These are phyloP conservation scores for Didymella segeticola DNA, from an alignment of 2,329 filamentous ascomycete species.

Conservation along the genomic window DNA sequence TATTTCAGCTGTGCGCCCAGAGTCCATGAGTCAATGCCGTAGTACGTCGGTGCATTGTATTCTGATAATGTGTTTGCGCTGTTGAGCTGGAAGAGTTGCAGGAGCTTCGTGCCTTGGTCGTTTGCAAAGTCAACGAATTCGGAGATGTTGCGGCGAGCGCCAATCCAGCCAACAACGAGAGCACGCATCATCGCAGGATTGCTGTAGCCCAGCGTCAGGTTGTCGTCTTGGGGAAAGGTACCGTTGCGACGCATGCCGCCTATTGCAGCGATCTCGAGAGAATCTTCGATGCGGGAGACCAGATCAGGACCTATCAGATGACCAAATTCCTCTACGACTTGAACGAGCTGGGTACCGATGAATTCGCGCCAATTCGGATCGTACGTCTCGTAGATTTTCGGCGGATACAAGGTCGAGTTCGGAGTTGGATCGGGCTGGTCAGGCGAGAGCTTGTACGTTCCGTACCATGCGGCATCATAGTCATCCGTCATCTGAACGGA, in stretches of 20 bases:
- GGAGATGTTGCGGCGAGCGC: conserved; percentile 48
- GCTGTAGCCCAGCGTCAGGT: conserved; percentile 38
- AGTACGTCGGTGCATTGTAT: conserved; percentile 53
- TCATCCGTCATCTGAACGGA: conserved; percentile 47
- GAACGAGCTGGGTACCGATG: conserved; percentile 46
- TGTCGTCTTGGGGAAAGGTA: conserved; percentile 14
- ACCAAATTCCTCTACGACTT: conserved; percentile 47
- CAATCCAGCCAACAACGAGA: conserved; percentile 53
- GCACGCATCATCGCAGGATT: conserved; percentile 55
- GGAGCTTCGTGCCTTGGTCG: conserved; percentile 40
- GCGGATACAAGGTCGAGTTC: conserved; percentile 7
- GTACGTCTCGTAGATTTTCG: conserved; percentile 16
- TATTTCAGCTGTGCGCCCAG: conserved; percentile 51
- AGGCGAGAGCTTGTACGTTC: conserved; percentile 15
- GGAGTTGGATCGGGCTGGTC: conserved; percentile 13
- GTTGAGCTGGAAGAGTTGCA: conserved; percentile 35
- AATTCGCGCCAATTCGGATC: conserved; percentile 50
- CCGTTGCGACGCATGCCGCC: conserved; percentile 16
- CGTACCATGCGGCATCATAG: conserved; percentile 43
- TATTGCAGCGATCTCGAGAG: conserved; percentile 13
- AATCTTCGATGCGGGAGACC: conserved; percentile 13
- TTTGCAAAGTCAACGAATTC: conserved; percentile 49
- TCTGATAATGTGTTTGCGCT: conserved; percentile 44
- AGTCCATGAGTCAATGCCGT: conserved; percentile 53
- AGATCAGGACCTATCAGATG: conserved; percentile 36